Conservation (phyloP, 176 grass and related monocot species). For the Calamus simplicifolius region DNA sequence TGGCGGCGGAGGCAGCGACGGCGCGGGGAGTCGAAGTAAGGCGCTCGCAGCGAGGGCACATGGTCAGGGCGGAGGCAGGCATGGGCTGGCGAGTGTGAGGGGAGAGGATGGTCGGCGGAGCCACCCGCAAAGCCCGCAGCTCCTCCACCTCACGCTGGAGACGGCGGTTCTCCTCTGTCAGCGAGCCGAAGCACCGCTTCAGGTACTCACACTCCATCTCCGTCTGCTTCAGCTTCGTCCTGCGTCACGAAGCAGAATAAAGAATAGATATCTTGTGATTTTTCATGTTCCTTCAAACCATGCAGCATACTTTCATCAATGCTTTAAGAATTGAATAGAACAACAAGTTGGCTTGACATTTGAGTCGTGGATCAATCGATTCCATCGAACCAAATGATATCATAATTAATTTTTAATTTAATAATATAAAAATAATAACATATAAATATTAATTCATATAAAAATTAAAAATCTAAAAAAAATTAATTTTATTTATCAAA, state of each 20-base stretch:
- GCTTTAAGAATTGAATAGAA: no score
- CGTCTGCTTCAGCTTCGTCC: conserved; percentile 99
- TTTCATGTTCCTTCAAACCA: no score
- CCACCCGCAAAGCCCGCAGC: conserved; percentile 74
- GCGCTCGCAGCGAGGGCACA: conserved; percentile 94
- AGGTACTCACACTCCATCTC: conserved; percentile 99
- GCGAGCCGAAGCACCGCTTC: conserved; percentile 86
- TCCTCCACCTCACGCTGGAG: conserved; percentile 94
- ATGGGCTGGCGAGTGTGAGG: conserved; percentile 81
- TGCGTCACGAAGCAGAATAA: conserved; percentile 9
- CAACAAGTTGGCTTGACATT: no score
- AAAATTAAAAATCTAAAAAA: no score
- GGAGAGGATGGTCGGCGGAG: conserved; percentile 81
- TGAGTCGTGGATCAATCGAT: no score
- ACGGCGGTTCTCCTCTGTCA: conserved; percentile 94
- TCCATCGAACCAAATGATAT: no score
- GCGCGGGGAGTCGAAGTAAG: conserved; percentile 16
- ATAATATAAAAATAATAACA: no score
- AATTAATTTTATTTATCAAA: no score
- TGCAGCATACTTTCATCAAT: no score
- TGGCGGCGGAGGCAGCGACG: conserved; percentile 15
- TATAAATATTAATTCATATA: no score
- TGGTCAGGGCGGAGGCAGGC: conserved; percentile 75
- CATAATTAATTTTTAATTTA: no score
- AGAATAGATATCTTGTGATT: no score